Conservation (phyloP, 2,329 filamentous ascomycete species). For the Metarhizium anisopliae region DNA sequence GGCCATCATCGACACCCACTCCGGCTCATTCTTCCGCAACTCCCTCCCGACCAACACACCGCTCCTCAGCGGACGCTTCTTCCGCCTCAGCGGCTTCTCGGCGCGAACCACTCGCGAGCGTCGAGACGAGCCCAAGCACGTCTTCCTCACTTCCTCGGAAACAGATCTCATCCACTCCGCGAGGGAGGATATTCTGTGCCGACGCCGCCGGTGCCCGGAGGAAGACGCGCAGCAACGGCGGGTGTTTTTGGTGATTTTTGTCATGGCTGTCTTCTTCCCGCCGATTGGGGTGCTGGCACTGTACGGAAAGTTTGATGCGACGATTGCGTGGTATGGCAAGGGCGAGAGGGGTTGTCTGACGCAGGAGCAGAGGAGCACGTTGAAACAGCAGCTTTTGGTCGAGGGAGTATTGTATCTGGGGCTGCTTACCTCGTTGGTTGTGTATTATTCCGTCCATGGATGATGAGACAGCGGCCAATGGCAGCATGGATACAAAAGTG, state of each 20-base stretch:
- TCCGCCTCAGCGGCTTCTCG: conserved; percentile 16
- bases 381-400: conserved; percentile 28
- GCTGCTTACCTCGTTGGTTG: conserved; percentile 21
- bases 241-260: conserved; percentile 30
- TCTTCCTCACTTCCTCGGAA: conserved; percentile 20
- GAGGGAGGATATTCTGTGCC: conserved; percentile 20
- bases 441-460: conserved; percentile 19
- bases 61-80: conserved; percentile 9
- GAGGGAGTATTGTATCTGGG: conserved; percentile 24
- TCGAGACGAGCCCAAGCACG: conserved; percentile 7
- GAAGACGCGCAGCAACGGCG: conserved; percentile 21
- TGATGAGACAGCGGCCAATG: not conserved
- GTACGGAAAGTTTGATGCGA: conserved; percentile 33
- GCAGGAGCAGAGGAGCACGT: conserved; percentile 17
- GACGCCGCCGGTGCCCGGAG: conserved; percentile 17
- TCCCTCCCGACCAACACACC: conserved; percentile 8
- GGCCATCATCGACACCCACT: conserved; percentile 1
- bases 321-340: conserved; percentile 38
- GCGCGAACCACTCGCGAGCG: conserved; percentile 9
- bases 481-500: not conserved
- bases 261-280: conserved; percentile 33
- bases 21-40: conserved; percentile 6
- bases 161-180: conserved; percentile 21
- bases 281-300: conserved; percentile 37
- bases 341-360: conserved; percentile 34